Base-by-base conservation (phyloP, 352 stramenopile genomes). In the Blastocystis sp. region DNA sequence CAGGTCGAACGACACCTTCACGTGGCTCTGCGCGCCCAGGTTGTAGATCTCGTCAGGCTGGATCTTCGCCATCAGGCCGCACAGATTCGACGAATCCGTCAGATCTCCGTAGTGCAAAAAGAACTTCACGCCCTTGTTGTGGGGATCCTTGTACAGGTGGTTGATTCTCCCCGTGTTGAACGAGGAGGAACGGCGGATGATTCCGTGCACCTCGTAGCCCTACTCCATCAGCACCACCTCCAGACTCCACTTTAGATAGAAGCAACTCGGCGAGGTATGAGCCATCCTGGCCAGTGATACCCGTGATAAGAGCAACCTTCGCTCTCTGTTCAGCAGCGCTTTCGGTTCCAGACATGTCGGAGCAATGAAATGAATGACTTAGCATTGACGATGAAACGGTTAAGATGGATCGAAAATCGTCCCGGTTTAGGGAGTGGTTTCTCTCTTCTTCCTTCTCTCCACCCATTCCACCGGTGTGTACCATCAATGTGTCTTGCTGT, bases 1-100 rank as follows among this genome's bases (percentile, higher is more conserved):
- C 95, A 98, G 97, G 89, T 99, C 96, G 88, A 99, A 99, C 9
- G 95, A 98, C 43, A 99, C 96, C 89, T 98, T 97, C 59, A 99
- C 96, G 90, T 99, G 96, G 90, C 94, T 98, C 95, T 98, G 98
- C 34, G 96, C 96, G 10, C 94, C 96, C 66, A 99, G 91, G 90
- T 99, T 99, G 93, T 98, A 99, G 89, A 99, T 96, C 91, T 99
- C 96, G 86, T 96, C 92, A 0, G 96, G 96, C 17, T 93, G 93
- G n/a, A 98, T 91, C n/a, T 93, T 92, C 4, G 94, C 91, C 84
- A 99, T 95, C 89, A 98, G 97, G 82, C 93, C 90, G 89, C 96
- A 98, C 45, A 99, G 91, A 88, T 98, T 98, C 14, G 94, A 98
- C 74, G 93, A 95, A 91, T 98, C 96, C 14, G 95, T 98, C 64